These are phyloP conservation scores for Colletotrichum sp. DNA, from an alignment of 2,329 filamentous ascomycete species.

Conservation along the genomic window DNA sequence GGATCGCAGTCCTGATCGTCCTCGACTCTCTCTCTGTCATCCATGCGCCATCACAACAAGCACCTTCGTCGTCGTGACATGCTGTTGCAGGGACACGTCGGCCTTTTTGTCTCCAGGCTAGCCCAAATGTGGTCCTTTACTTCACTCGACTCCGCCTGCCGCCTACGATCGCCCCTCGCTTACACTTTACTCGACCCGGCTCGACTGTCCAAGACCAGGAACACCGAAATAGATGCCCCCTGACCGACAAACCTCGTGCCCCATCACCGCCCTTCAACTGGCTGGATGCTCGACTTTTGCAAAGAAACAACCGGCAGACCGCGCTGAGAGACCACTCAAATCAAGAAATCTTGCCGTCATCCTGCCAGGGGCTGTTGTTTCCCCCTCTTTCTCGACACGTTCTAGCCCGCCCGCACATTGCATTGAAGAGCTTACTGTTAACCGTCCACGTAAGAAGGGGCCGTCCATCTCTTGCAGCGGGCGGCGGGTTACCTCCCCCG, in stretches of 20 bases:
- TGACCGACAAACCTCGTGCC: slow-evolving; percentile 2
- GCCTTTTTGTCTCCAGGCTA: neutral
- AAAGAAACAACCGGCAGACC: neutral
- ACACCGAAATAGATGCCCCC: slow-evolving; percentile 6
- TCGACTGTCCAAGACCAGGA: slow-evolving; percentile 1
- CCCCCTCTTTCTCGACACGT: neutral
- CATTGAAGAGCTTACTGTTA: slow-evolving; percentile 9
- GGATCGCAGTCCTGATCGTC: slow-evolving; percentile 11
- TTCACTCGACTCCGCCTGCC: slow-evolving; percentile 16
- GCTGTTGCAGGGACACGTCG: neutral
- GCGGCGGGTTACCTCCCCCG: neutral
- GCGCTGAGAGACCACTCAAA: neutral
- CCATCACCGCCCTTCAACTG: slow-evolving; percentile 10
- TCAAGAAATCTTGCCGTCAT: neutral
- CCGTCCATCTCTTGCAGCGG: neutral
- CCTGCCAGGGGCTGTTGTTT: neutral
- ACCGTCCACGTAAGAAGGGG: neutral
- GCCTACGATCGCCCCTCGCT: slow-evolving; percentile 1
- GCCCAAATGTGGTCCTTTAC: neutral
- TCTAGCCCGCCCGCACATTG: neutral
- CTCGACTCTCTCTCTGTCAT: neutral
- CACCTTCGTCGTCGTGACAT: neutral
- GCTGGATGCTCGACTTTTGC: neutral
- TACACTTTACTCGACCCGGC: slow-evolving; percentile 10
- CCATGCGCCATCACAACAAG: slow-evolving; percentile 2